These are phyloP conservation scores for Epichloe amarillans DNA, from an alignment of 2,329 filamentous ascomycete genomes.

Conservation along the genomic window DNA sequence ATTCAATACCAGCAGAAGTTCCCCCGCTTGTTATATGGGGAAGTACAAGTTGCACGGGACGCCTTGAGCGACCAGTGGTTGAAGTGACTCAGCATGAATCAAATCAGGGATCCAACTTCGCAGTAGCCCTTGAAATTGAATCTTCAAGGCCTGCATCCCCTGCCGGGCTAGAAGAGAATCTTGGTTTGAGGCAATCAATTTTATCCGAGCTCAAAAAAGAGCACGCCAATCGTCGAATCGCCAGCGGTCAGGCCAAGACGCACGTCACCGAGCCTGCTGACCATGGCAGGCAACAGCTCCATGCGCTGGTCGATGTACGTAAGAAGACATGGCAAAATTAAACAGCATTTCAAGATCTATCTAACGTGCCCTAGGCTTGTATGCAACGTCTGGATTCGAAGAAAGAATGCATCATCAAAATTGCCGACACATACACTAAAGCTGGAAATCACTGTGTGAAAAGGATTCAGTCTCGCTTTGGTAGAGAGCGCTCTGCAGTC, in stretches of 20 bases:
- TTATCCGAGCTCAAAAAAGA: slow-evolving; percentile 1
- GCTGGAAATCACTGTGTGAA: slow-evolving; percentile 5
- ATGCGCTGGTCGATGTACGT: slow-evolving; percentile 4
- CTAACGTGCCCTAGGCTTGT: not conserved
- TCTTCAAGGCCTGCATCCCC: not conserved
- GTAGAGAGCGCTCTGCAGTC: not conserved
- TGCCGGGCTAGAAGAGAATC: not conserved
- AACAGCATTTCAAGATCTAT: not conserved
- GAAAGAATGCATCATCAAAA: not conserved
- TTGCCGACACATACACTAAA: slow-evolving; percentile 2
- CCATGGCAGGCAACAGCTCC: slow-evolving; percentile 1
- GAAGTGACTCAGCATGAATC: not conserved
- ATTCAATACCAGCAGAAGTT: not conserved
- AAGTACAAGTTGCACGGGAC: no score
- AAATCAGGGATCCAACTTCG: not conserved
- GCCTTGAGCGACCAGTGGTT: not conserved
- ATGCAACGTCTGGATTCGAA: slow-evolving; percentile 3
- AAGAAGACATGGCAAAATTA: not conserved
- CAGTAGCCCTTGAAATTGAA: not conserved
- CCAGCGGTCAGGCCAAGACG: not conserved
- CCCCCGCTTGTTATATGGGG: not conserved
- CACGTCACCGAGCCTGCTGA: not conserved
- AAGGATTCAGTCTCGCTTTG: slow-evolving; percentile 5
- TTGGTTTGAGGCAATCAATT: not conserved
- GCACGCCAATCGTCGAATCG: not conserved